A percentile compares a stretch with the other conserved stretches of the same genome.
phyloP scores from a whole-genome alignment of 345 rosid genomes.

The Euphorbia pulcherrima region DNA sequence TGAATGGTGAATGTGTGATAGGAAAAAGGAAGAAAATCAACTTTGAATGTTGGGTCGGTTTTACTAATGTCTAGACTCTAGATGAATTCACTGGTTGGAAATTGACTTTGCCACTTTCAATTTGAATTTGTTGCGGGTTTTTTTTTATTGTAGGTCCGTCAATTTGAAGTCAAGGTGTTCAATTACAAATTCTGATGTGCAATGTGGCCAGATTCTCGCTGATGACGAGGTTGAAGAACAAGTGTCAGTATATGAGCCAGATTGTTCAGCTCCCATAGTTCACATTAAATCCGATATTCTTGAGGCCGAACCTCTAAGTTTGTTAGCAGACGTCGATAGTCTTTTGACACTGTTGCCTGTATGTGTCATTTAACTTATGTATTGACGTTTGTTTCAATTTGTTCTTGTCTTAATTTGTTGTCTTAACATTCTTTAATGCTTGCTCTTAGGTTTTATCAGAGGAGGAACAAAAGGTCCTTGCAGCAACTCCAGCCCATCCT shows the following conservation, averaged over 20 bases:
- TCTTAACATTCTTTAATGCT: slow-evolving; percentile 7
- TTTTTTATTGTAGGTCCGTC: slow-evolving; percentile 36
- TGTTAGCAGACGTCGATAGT: slow-evolving; percentile 62
- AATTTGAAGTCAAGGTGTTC: slow-evolving; percentile 56
- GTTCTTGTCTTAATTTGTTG: no score
- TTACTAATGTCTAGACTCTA: no score
- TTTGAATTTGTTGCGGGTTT: not conserved
- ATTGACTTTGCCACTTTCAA: not conserved
- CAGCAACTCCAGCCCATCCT: slow-evolving; percentile 92
- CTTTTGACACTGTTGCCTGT: slow-evolving; percentile 75
- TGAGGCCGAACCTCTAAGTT: slow-evolving; percentile 54
- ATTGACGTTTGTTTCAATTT: not conserved
- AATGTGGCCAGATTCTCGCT: slow-evolving; percentile 38
- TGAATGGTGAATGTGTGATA: not conserved
- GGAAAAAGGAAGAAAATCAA: not conserved
- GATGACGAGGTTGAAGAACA: slow-evolving; percentile 48
- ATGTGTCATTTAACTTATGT: slow-evolving; percentile 21
- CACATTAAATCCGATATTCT: slow-evolving; percentile 62
- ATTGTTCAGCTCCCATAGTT: slow-evolving; percentile 51
- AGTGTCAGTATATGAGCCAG: slow-evolving; percentile 30
- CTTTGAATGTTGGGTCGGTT: not conserved
- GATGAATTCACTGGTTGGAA: slow-evolving; percentile 1
- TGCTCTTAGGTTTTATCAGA: slow-evolving; percentile 63
- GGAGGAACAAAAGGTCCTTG: slow-evolving; percentile 85
- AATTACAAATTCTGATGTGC: slow-evolving; percentile 52